These are phyloP conservation scores for Pelargonium citronellum DNA, from an alignment of 441 rosid species.

Conservation along the genomic window DNA sequence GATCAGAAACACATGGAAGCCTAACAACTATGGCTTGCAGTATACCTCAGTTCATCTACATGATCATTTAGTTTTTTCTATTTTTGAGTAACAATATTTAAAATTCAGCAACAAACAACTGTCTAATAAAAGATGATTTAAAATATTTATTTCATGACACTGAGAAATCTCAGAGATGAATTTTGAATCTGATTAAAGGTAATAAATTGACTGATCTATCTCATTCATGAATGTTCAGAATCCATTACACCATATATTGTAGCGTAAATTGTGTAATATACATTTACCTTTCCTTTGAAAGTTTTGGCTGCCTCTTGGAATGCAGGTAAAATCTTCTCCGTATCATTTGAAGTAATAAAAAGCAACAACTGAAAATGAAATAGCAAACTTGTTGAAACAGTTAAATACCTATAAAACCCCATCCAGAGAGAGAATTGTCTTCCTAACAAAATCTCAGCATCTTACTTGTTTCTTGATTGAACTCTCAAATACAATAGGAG, in stretches of 20 bases:
- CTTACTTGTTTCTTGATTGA: slow-evolving; percentile 69
- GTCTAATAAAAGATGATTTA: neutral
- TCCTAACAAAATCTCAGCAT: neutral
- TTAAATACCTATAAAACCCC: neutral
- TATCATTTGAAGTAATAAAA: slow-evolving; percentile 56
- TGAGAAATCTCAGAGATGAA: neutral
- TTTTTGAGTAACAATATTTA: neutral
- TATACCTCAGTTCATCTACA: neutral
- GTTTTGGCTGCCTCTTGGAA: slow-evolving; percentile 78
- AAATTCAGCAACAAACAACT: too few relatives aligned
- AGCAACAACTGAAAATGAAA: slow-evolving; percentile 49
- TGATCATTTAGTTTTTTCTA: neutral
- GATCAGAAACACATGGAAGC: neutral
- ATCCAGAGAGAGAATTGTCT: neutral
- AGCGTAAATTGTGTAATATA: neutral
- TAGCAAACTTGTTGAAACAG: slow-evolving; percentile 18
- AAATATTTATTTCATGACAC: neutral
- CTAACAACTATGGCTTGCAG: neutral
- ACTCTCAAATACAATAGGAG: slow-evolving; percentile 74
- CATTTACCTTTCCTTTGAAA: slow-evolving; percentile 85
- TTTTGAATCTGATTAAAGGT: neutral
- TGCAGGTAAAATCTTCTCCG: slow-evolving; percentile 51
- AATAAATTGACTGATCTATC: neutral
- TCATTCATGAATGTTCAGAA: neutral
- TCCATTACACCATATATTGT: neutral